Base-by-base conservation (phyloP, 129 eudicot genomes). In the Flaveria sonorensis region DNA sequence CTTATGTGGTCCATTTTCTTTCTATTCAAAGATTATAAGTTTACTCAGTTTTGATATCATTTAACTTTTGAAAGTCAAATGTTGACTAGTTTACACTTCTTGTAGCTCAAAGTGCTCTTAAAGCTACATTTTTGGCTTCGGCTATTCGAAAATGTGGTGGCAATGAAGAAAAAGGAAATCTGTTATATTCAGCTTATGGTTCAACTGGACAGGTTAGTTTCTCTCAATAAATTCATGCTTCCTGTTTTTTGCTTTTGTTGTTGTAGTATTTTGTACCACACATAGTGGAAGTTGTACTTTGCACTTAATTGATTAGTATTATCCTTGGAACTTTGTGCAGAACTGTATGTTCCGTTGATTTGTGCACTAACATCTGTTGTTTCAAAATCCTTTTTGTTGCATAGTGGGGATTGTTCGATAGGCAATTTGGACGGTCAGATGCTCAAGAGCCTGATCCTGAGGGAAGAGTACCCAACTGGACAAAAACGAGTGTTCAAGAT, bases 81-180 rank as follows among this genome's bases (percentile, higher is more conserved):
- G 20, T n/a, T 70, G 82, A 56, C 52, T 61, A 55, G 21, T 69
- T 43, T 66, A 26, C 40, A 18, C 39, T 75, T 72, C 43, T 75
- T 86, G 89, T 91, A 95, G 96, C 97, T 47, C 99, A 95, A 83
- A 86, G 94, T 81, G 97, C 95, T 19, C 61, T 82, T 59, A 95
- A 95, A 77, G 75, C 92, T 32, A 89, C 88, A 65, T 95, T 95
- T 83, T 83, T 95, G 80, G 92, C 96, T 73, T 85, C 99, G 73
- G 97, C 99, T 51, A 89, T 95, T 77, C 82, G 88, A 39, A 95
- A 95, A 79, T 95, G 99, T 85, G 99, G 99, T 71, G 99, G 97
- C 19, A 91, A 95, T 75, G 96, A 86, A 83, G 99, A 95, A 82
- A 95, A 95, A 74, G 99, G 97, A 68, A 67, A 42, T 74, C 71